phyloP scores from a whole-genome alignment of 352 stramenopile species.

The Phytophthora syringae region DNA sequence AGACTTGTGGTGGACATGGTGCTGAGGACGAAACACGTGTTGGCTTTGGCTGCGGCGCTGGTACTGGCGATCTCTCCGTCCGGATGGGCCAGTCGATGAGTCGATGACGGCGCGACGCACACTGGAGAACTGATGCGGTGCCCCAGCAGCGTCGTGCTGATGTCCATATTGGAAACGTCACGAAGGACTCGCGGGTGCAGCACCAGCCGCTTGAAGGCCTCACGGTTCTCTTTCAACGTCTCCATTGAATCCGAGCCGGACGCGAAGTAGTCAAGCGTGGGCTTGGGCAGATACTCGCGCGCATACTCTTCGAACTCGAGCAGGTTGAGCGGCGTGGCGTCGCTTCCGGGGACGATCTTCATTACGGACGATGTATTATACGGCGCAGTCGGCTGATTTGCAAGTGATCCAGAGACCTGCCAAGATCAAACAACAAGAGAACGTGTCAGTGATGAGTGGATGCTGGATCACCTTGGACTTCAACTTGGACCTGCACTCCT shows the following conservation, averaged over 20 bases:
- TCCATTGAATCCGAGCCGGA: constrained; percentile 94
- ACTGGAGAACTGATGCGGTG: constrained; percentile 91
- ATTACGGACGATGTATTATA: constrained; percentile 31
- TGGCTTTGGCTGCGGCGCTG: constrained; percentile 81
- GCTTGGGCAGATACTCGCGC: constrained; percentile 87
- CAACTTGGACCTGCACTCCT: constrained; percentile 5
- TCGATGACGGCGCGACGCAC: constrained; percentile 91
- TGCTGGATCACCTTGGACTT: not conserved
- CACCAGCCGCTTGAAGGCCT: constrained; percentile 93
- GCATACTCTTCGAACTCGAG: constrained; percentile 91
- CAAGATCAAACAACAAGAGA: constrained; percentile 17
- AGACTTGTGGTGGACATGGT: constrained; percentile 62
- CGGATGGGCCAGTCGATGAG: constrained; percentile 95
- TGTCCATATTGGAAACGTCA: constrained; percentile 93
- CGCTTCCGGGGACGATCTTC: constrained; percentile 72
- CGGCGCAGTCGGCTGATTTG: constrained; percentile 4
- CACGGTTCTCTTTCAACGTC: constrained; percentile 75
- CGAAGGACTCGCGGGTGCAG: constrained; percentile 95
- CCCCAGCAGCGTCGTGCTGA: constrained; percentile 92
- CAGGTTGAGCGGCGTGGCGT: constrained; percentile 83
- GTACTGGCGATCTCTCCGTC: constrained; percentile 92
- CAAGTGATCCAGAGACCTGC: constrained; percentile 2
- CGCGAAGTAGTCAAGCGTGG: constrained; percentile 92
- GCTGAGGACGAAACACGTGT: constrained; percentile 93
- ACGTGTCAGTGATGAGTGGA: not conserved